Base-by-base conservation (phyloP, 768 basidiomycete species). In the Leccinum variicolor region DNA sequence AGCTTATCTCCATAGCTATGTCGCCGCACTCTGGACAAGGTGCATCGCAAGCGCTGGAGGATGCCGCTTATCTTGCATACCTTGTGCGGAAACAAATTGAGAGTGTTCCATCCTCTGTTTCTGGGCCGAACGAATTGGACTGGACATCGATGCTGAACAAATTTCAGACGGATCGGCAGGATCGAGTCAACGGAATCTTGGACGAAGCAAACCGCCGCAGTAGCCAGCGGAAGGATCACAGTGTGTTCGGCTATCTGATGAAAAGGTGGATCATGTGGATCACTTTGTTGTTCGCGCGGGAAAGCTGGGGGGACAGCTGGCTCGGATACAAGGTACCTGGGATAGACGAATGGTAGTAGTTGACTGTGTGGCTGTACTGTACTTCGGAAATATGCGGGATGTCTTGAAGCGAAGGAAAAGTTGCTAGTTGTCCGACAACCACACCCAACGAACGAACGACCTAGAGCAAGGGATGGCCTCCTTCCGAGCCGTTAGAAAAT, bases 401-500 rank as follows among this genome's bases (percentile, higher is more conserved):
- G 41, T 33, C 28, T 28, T 28, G 31, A 52, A 36, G 43, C 28
- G 46, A 58, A 61, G 59, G 25, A 46, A 48, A 47, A 47, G 23
- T 50, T 31, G 14, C 9, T 21, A 54, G 34, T 9, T 26, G 29
- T 41, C 36, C 31, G 11, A 45, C 45, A 54, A 55, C 33, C 46
- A 31, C 50, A 55, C 36, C n/a, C n/a, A 31, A 5, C 1, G 11
- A 31, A 31, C 41, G 41, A 57, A 23, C 43, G 46, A 46, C 34
- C 31, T 33, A 36, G 15, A 36, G 34, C 17, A 8, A 39, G n/a
- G 39, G 46, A 89, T 89, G 85, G 84, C 86, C 71, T 76, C 85
- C 65, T 77, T 87, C 72, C 81, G 86, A 70, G 85, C 81, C 77
- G 79, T 84, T 66, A 90, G 87, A 87, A 92, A 86, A 77, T 87